A percentile compares a stretch with the other conserved stretches of the same genome.
phyloP scores from a whole-genome alignment of 805 yeast species.

The Cyberlindnera sargentensis region DNA sequence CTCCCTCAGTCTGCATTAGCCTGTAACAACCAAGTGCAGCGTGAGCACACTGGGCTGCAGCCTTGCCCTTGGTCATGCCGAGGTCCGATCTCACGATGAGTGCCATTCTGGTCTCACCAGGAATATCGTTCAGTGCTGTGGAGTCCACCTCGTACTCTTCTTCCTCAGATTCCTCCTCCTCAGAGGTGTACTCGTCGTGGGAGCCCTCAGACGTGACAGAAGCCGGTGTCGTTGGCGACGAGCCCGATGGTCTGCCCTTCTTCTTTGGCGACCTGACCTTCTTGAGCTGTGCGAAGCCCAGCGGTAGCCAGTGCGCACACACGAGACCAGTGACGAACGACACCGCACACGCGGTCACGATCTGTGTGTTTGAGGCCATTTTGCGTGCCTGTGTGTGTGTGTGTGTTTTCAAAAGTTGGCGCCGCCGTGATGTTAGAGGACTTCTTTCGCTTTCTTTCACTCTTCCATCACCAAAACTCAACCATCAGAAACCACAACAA shows the following conservation, averaged over 20 bases:
- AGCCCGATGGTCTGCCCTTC: background rate
- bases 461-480: no score
- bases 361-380: slow-evolving; percentile 21
- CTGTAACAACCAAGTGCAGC: slow-evolving; percentile 92
- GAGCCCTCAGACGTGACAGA: background rate
- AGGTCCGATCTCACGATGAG: slow-evolving; percentile 82
- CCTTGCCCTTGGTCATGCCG: slow-evolving; percentile 90
- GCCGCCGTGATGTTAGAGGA: no score
- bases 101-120: slow-evolving; percentile 83
- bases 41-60: slow-evolving; percentile 96
- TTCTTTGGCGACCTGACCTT: slow-evolving; percentile 3
- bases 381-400: background rate
- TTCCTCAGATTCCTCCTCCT: slow-evolving; percentile 37
- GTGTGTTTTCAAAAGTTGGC: no score
- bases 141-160: slow-evolving; percentile 57
- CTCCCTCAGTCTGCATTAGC: slow-evolving; percentile 45
- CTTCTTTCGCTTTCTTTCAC: no score
- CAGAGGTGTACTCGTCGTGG: slow-evolving; percentile 23
- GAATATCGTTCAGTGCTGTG: slow-evolving; percentile 50
- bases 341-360: slow-evolving; percentile 28
- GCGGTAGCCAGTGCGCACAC: slow-evolving; percentile 18
- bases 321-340: slow-evolving; percentile 33
- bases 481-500: no score
- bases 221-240: slow-evolving; percentile 5
- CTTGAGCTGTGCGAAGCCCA: slow-evolving; percentile 1